Evolutionary conservation across 2,329 filamentous ascomycete genomes (phyloP), one percentile per base, ranked within the genome.

Genomic region (Xylaria sp.): DNA sequence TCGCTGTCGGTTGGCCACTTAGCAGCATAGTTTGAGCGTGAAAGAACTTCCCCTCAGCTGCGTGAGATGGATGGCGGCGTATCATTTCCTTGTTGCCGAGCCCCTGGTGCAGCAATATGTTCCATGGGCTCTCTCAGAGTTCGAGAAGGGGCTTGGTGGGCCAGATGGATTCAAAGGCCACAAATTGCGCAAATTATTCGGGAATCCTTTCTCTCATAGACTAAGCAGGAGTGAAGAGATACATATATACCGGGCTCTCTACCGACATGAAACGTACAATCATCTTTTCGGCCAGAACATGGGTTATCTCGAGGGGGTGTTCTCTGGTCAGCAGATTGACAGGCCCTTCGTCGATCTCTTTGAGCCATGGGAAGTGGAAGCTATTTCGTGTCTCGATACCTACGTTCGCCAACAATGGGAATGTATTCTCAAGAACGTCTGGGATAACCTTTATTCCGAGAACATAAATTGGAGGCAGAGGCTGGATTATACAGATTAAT

Each of bases 201-300:
- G 9, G 28, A 31, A 4, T 9, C 5, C 28, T 31, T 5, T 31
- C 4, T 31, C 28, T n/a, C 4, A 31, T 31, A 9, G 9, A 37
- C 35, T 51, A 33, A 61, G 58, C n/a, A 53, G 43, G 38, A 55
- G 54, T 21, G 69, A 72, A 33, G 50, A 65, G 42, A 61, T 67
- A 43, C 67, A 67, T 3, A 42, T 69, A 42, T 66, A 67, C 31
- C 61, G 57, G 12, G 70, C 69, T 6, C 35, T 71, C n/a, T 71
- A 71, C 54, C 67, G 66, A 14, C 62, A 66, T 25, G 61, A 70
- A 2, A 65, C 62, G 1, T 71, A 55, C 56, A 31, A 63, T 23
- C 64, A 67, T 56, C 50, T 67, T 9, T 66, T 61, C 25, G 65
- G 63, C 11, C 35, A 33, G 12, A 64, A 65, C 45, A 17, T 57